Evolutionary conservation across 805 yeast genomes (phyloP), one percentile per base, ranked within the genome.

Genomic region (Saitoella complicata): DNA sequence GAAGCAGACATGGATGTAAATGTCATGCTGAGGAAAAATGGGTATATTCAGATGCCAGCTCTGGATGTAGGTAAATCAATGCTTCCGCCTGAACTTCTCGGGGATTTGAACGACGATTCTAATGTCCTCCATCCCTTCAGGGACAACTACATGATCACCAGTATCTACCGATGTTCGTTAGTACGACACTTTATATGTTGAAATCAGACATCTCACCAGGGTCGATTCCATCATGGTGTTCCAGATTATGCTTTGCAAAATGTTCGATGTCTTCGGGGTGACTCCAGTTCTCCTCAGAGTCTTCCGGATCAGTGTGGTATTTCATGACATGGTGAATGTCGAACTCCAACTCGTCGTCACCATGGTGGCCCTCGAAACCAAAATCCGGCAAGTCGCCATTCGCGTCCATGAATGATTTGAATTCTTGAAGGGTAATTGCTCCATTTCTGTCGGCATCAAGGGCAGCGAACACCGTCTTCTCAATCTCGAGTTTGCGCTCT

Each of bases 251-350:
- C 6, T 35, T 41, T 35, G 30, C 38, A 11, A 41, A 41, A 75
- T 45, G 73, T 69, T 58, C 82, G 91, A 57, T 70, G 78, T 45
- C 47, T 21, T 45, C 47, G 12, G 47, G 45, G 31, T 45, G 47
- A 36, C 41, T 38, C 37, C 43, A 38, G 30, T 41, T 32, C 37
- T 41, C 40, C n/a, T 42, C 47, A 9, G 33, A 40, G 31, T 39
- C 42, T 29, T 34, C 45, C 8, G 41, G 37, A n/a, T 37, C 58
- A 11, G 57, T 53, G 47, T 62, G 66, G 45, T 49, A 58, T 62
- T 85, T 67, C 49, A 76, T 72, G 95, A 95, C 87, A 60, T 87
- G 97, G 60, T 87, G 95, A 47, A 82, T 78, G 59, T 88, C 96
- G 58, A 87, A 88, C 59, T 87, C 96, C 53, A 75, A 72, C 61